Conservation (phyloP, 176 grass and related monocot species). For the Luzula sylvatica region DNA sequence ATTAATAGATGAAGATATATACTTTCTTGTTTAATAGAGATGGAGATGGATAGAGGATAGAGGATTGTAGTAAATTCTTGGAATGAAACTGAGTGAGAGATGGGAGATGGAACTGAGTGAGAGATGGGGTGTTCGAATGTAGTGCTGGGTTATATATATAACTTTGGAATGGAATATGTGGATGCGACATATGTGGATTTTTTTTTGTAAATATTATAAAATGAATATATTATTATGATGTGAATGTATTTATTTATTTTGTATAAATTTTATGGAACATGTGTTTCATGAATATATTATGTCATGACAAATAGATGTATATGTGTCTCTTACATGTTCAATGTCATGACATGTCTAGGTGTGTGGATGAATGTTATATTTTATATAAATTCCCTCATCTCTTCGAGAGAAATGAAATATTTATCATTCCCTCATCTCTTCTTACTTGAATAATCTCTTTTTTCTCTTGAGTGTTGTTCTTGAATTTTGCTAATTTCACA, state of each 20-base stretch:
- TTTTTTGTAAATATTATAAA: constrained; percentile 4
- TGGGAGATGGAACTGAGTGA: not conserved
- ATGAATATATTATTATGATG: no score
- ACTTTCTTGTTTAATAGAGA: no score
- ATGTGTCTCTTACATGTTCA: no score
- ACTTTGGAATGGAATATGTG: not conserved
- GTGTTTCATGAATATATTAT: no score
- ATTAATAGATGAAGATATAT: no score
- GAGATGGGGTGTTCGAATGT: not conserved
- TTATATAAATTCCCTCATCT: not conserved
- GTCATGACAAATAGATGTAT: no score
- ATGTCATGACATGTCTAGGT: not conserved
- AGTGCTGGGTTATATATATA: constrained; percentile 9
- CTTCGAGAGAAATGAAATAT: no score
- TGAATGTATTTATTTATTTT: no score
- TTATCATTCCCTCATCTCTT: constrained; percentile 9
- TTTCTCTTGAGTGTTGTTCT: not conserved
- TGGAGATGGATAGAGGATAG: not conserved
- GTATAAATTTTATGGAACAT: no score
- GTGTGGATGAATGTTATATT: not conserved
- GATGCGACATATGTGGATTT: not conserved
- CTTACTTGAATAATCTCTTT: not conserved
- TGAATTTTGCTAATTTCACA: no score
- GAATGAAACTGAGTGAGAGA: not conserved
- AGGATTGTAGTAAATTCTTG: not conserved